Conservation (phyloP, 176 grass and related monocot species). For the Phoenix dactylifera region DNA sequence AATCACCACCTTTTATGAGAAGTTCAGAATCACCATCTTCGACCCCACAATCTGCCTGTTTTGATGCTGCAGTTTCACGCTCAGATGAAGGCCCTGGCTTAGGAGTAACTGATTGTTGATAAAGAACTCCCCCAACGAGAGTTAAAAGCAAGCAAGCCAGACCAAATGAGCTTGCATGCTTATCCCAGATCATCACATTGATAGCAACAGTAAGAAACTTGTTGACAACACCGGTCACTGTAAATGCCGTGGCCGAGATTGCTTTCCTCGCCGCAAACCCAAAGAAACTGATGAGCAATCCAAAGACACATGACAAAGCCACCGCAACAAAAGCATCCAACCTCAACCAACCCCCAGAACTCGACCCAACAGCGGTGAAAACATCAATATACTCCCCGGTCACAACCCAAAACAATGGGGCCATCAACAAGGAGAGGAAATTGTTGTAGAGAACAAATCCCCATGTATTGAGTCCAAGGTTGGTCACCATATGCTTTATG, state of each 20-base stretch:
- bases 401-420: conserved; percentile 5
- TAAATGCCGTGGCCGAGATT: conserved; percentile 23
- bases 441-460: conserved; percentile 21
- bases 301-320: conserved; percentile 11
- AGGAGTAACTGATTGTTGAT: conserved; percentile 14
- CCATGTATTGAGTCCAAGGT: conserved; percentile 17
- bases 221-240: conserved; percentile 19
- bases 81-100: background rate
- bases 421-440: conserved; percentile 18
- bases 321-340: conserved; percentile 1
- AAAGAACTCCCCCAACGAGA: conserved; percentile 14
- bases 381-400: conserved; percentile 17
- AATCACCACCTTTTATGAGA: background rate
- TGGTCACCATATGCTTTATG: conserved; percentile 22
- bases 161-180: conserved; percentile 14
- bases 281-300: conserved; percentile 23
- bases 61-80: background rate
- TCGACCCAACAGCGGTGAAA: conserved; percentile 1
- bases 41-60: background rate
- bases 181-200: conserved; percentile 22
- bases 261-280: conserved; percentile 21
- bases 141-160: conserved; percentile 16
- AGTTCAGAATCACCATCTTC: conserved; percentile 4
- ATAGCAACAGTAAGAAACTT: conserved; percentile 19
- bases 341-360: conserved; percentile 6